Evolutionary conservation across 192 early-diverging fungal genomes (phyloP).

Genomic region (Gonapodya sp.): DNA sequence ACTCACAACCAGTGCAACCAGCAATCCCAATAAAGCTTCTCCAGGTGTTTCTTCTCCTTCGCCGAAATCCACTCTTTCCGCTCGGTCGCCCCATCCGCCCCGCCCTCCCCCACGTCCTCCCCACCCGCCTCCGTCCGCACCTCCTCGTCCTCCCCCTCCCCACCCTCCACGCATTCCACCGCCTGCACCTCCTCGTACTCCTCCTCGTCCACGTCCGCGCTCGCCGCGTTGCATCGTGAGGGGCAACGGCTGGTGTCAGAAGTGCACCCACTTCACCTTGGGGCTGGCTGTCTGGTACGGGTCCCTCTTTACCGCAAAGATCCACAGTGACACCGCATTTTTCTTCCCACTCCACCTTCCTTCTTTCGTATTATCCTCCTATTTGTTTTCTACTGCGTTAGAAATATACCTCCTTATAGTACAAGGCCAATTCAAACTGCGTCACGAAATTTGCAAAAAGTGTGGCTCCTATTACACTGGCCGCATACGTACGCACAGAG

Average conservation of each 20-base stretch:
- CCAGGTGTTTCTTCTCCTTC: neutral
- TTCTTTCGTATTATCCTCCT: too few relatives aligned
- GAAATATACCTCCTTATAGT: too few relatives aligned
- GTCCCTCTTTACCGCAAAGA: neutral
- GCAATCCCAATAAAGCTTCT: neutral
- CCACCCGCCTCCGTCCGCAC: neutral
- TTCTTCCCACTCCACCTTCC: neutral
- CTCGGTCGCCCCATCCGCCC: neutral
- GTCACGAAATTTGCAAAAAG: too few relatives aligned
- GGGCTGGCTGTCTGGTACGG: neutral
- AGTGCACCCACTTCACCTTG: neutral
- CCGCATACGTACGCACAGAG: too few relatives aligned
- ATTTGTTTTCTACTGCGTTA: too few relatives aligned
- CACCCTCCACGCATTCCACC: too few relatives aligned
- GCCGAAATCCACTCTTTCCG: neutral
- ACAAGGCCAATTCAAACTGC: too few relatives aligned
- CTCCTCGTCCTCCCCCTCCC: neutral
- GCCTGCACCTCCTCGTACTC: neutral
- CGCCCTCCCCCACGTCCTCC: neutral
- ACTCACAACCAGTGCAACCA: neutral
- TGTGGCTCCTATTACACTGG: too few relatives aligned
- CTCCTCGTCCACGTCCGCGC: neutral
- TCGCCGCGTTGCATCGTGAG: slow-evolving; percentile 2
- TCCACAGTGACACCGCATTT: neutral
- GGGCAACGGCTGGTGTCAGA: neutral